Evolutionary conservation across 2,329 filamentous ascomycete genomes (phyloP).

Genomic region (Pyricularia grisea): DNA sequence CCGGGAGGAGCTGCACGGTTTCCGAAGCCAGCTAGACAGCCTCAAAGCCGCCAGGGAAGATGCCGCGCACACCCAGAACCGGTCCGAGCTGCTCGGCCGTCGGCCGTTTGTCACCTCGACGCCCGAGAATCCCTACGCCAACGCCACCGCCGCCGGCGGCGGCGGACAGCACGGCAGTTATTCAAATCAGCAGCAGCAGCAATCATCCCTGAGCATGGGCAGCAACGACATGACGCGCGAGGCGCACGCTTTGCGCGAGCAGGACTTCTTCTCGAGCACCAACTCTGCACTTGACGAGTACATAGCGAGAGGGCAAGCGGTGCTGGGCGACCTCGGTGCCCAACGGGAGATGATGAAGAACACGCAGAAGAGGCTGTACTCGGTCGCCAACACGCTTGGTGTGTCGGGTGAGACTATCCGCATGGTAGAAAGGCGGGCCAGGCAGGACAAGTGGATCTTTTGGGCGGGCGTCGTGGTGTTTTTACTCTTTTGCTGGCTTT

Average conservation of each 20-base stretch:
- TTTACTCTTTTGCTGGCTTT: constrained; percentile 84
- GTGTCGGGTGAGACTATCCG: constrained; percentile 93
- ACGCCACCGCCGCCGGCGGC: constrained; percentile 22
- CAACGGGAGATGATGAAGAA: constrained; percentile 93
- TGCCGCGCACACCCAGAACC: constrained; percentile 52
- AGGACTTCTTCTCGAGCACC: constrained; percentile 75
- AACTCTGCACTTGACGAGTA: constrained; percentile 88
- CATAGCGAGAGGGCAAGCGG: constrained; percentile 83
- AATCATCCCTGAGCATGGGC: constrained; percentile 28
- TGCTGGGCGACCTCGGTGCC: constrained; percentile 77
- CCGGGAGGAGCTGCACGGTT: constrained; percentile 70
- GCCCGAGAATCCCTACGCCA: constrained; percentile 86
- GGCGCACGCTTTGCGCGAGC: constrained; percentile 77
- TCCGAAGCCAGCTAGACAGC: constrained; percentile 65
- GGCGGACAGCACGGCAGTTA: constrained; percentile 19
- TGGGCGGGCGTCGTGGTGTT: constrained; percentile 79
- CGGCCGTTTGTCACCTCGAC: constrained; percentile 69
- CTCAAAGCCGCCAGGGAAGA: constrained; percentile 74
- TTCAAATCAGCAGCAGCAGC: not conserved
- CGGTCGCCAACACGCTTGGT: constrained; percentile 85
- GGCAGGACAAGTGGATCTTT: constrained; percentile 98
- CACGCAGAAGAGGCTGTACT: constrained; percentile 85
- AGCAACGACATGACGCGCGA: constrained; percentile 62
- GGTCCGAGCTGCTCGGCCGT: constrained; percentile 75
- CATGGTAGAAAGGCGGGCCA: constrained; percentile 86